Evolutionary conservation across 768 basidiomycete genomes (phyloP), one percentile per base, ranked within the genome.

Genomic region (Russula sp.): DNA sequence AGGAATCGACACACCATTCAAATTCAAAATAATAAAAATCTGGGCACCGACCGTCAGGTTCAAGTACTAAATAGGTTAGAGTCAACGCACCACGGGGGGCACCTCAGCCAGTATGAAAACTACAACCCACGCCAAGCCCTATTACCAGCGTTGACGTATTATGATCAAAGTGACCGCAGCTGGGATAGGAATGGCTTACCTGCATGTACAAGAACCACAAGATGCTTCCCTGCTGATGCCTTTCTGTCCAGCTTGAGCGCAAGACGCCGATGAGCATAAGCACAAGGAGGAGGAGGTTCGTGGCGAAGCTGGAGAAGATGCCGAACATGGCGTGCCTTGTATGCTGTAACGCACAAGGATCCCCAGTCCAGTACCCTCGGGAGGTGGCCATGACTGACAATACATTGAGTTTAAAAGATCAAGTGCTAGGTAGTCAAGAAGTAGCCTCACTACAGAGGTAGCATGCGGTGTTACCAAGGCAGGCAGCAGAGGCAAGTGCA

Each of bases 231-330:
- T 1, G 6, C 48, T 8, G 11, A 50, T 8, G 55, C 6, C 32
- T 20, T 6, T n/a, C 16, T 14, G 27, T 42, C 61, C 55, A 44
- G 8, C 35, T 2, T 27, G 2, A 2, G 20, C 55, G 61, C 20
- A 51, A 45, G 20, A 62, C n/a, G 8, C 61, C 61, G 2, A 10
- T 16, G 18, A 62, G 32, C 61, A 57, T 62, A 9, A 62, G 48
- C 0, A 6, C 10, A 11, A 62, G 55, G 18, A 57, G 55, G 2
- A 51, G 16, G 27, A 51, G 10, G 22, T 62, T 55, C 3, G 61
- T 22, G 6, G 27, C 11, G 16, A 62, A 57, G 22, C 31, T 27
- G 32, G 39, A 47, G 20, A 57, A 3, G 39, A 57, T n/a, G 50
- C n/a, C 39, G 10, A 14, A 31, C 42, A 6, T 56, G 18, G 39